Conservation (phyloP, 345 rosid species). For the Citrus maxima region DNA sequence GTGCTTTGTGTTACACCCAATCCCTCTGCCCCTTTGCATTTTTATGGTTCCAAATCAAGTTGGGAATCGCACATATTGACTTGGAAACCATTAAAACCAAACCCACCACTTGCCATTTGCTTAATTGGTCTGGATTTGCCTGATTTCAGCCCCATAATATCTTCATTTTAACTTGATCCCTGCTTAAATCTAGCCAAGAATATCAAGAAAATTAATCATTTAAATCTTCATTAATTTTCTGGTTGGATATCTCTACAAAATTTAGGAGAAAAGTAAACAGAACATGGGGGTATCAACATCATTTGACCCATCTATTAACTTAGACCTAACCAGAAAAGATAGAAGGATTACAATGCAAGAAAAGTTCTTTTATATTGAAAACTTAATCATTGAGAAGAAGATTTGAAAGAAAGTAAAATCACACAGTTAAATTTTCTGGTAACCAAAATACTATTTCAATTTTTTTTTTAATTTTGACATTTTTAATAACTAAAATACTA, state of each 20-base stretch:
- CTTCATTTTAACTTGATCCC: not conserved
- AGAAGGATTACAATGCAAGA: not conserved
- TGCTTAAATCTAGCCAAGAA: not conserved
- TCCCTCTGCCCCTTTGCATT: not conserved
- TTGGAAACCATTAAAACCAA: not conserved
- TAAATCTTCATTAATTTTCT: not conserved
- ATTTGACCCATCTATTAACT: not conserved
- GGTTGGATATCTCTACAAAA: not conserved
- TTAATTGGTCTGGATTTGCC: not conserved
- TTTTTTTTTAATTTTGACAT: too few species aligned
- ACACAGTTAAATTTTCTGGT: not conserved
- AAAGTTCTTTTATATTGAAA: not conserved
- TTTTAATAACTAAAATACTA: not conserved
- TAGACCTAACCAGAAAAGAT: not conserved
- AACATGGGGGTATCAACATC: conserved; percentile 1
- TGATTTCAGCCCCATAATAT: not conserved
- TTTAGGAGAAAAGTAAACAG: not conserved
- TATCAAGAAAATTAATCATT: not conserved
- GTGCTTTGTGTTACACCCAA: not conserved
- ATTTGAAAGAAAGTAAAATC: not conserved
- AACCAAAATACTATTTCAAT: not conserved
- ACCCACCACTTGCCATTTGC: not conserved
- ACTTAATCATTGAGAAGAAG: not conserved
- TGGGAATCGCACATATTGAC: not conserved
- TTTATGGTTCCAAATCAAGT: not conserved